Base-by-base conservation (phyloP, 306 rosid genomes). In the Comarum palustre region DNA sequence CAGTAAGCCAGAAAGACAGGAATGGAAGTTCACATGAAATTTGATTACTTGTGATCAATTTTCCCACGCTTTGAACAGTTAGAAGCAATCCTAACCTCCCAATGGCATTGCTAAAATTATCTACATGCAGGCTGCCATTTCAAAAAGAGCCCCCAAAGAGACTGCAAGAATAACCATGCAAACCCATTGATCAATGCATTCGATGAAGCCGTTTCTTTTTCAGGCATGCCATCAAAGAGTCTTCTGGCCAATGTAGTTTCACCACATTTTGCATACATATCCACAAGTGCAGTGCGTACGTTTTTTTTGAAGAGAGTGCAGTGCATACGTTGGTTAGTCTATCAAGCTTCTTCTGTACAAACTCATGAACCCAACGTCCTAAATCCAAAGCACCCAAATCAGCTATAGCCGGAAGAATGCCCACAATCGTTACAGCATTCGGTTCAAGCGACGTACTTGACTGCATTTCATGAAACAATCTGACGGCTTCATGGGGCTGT, bases 191-290 rank as follows among this genome's bases (percentile, higher is more conserved):
- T 89, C 81, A 89, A 54, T 47, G 97, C 96, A 87, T 91, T 91
- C 96, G 92, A 91, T 8, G 88, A 76, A 82, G 87, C 75, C 0
- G 78, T 82, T 81, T 75, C 90, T 47, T 77, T 89, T 70, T 78
- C 76, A 63, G 75, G 68, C 76, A 80, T 87, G 75, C 51, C 78
- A 34, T 81, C 79, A 39, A 89, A 91, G 50, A 85, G 65, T 48
- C 27, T 71, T 74, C 71, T 86, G 4, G 91, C 93, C 77, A 66
- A 82, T 17, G 7, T 51, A 29, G 80, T 79, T 69, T 89, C 92
- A 14, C 97, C 91, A 78, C 89, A 87, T 83, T 91, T 91, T 47
- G 92, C 90, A 71, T 87, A 87, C 92, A 89, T 87, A 76, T 89
- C 88, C 43, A 87, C 43, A 31, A n/a, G n/a, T n/a, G n/a, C n/a